Conservation (phyloP, 2,329 filamentous ascomycete genomes). For the Apiospora marii region DNA sequence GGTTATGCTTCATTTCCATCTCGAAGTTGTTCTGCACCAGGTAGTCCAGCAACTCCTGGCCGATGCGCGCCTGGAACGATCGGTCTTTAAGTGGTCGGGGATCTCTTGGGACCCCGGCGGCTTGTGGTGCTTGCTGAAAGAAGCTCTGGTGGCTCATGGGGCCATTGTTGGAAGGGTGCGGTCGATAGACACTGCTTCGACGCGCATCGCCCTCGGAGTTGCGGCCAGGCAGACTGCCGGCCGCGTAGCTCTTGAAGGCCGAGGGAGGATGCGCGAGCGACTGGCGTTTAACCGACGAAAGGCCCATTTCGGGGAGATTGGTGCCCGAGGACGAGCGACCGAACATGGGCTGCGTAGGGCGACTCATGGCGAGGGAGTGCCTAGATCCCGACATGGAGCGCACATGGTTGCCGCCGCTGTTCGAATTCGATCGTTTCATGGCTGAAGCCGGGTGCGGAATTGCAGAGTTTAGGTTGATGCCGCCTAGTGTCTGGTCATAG, state of each 20-base stretch:
- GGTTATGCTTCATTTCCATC: conserved; percentile 93
- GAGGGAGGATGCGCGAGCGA: conserved; percentile 75
- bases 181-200: conserved; percentile 83
- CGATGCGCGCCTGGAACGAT: conserved; percentile 81
- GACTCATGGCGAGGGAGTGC: conserved; percentile 83
- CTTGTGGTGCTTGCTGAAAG: conserved; percentile 85
- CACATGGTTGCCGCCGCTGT: conserved; percentile 73
- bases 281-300: conserved; percentile 84
- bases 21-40: conserved; percentile 95
- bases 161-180: conserved; percentile 72
- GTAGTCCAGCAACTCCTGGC: conserved; percentile 90
- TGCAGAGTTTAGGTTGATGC: conserved; percentile 79
- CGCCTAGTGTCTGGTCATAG: conserved; percentile 78
- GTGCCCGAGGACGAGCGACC: conserved; percentile 83
- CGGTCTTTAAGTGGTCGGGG: conserved; percentile 86
- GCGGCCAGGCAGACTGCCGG: conserved; percentile 54
- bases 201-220: conserved; percentile 62
- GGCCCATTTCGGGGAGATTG: conserved; percentile 79
- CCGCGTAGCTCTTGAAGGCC: conserved; percentile 75
- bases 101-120: conserved; percentile 84
- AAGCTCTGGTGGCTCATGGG: conserved; percentile 87
- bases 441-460: conserved; percentile 92
- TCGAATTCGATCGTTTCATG: conserved; percentile 90
- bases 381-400: conserved; percentile 85
- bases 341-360: conserved; percentile 88